phyloP scores from a whole-genome alignment of 164 flowering plant species.

The Nymphaea colorata region DNA sequence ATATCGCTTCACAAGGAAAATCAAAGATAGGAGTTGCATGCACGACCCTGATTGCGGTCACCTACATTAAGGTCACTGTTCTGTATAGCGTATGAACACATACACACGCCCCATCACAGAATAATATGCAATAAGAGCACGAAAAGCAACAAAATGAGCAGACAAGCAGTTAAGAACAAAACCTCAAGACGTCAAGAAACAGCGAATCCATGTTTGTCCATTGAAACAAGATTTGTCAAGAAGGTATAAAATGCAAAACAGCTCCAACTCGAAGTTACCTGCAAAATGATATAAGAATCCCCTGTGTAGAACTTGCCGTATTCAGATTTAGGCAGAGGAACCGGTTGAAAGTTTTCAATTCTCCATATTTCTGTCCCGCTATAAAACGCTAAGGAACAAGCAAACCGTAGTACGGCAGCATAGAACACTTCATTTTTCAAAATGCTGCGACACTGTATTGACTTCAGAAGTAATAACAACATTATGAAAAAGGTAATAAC shows the following conservation, averaged over 20 bases:
- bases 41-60: no score
- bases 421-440: no score
- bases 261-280: constrained; percentile 30
- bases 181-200: neutral
- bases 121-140: neutral
- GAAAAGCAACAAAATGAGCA: neutral
- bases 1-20: no score
- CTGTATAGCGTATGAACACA: no score
- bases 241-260: neutral
- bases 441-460: neutral
- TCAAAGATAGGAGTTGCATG: no score
- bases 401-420: neutral
- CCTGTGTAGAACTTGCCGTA: constrained; percentile 89
- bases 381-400: constrained; percentile 32
- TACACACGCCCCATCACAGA: no score
- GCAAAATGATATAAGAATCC: constrained; percentile 76
- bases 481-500: neutral
- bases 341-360: constrained; percentile 85
- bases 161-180: neutral
- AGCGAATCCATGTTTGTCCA: no score
- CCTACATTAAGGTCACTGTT: no score
- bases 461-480: neutral
- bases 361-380: constrained; percentile 98
- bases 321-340: constrained; percentile 77
- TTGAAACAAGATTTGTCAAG: neutral